These are phyloP conservation scores for Termitomyces sp. DNA, from an alignment of 768 basidiomycete genomes.

Conservation along the genomic window DNA sequence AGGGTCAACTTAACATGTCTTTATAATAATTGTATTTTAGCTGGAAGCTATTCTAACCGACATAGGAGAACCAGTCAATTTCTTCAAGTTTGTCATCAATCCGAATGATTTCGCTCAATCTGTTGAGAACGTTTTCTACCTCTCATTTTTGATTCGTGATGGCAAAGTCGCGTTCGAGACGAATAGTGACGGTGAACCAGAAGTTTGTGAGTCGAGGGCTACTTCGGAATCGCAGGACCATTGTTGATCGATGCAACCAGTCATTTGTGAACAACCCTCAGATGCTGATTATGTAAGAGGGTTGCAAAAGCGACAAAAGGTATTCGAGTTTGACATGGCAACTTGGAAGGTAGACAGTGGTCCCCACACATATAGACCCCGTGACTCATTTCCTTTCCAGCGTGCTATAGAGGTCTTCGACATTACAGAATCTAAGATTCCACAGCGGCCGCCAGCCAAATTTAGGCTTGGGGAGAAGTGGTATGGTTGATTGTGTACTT, in stretches of 20 bases:
- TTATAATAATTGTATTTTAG: slow-evolving; percentile 26
- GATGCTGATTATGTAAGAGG: slow-evolving; percentile 59
- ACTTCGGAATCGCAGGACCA: not conserved
- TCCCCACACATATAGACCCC: not conserved
- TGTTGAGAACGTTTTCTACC: slow-evolving; percentile 94
- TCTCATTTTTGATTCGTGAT: slow-evolving; percentile 88
- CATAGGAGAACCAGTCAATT: slow-evolving; percentile 50
- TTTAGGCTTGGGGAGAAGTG: slow-evolving; percentile 60
- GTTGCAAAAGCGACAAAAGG: slow-evolving; percentile 74
- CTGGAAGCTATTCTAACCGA: slow-evolving; percentile 54
- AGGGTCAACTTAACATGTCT: not conserved
- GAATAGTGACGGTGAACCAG: slow-evolving; percentile 60
- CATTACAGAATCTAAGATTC: slow-evolving; percentile 72
- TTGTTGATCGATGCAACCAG: slow-evolving; percentile 27
- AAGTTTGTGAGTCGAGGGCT: slow-evolving; percentile 54
- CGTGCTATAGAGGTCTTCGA: slow-evolving; percentile 84
- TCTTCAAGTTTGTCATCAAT: slow-evolving; percentile 87
- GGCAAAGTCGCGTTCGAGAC: slow-evolving; percentile 74
- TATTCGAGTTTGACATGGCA: slow-evolving; percentile 87
- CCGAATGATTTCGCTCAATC: slow-evolving; percentile 89
- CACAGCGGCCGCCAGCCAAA: slow-evolving; percentile 57
- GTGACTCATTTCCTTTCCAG: slow-evolving; percentile 29
- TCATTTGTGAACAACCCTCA: slow-evolving; percentile 55
- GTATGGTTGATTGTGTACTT: slow-evolving; percentile 49
- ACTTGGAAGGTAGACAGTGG: slow-evolving; percentile 69